Evolutionary conservation across 768 basidiomycete genomes (phyloP).

Genomic region (Tricholoma saponaceum): DNA sequence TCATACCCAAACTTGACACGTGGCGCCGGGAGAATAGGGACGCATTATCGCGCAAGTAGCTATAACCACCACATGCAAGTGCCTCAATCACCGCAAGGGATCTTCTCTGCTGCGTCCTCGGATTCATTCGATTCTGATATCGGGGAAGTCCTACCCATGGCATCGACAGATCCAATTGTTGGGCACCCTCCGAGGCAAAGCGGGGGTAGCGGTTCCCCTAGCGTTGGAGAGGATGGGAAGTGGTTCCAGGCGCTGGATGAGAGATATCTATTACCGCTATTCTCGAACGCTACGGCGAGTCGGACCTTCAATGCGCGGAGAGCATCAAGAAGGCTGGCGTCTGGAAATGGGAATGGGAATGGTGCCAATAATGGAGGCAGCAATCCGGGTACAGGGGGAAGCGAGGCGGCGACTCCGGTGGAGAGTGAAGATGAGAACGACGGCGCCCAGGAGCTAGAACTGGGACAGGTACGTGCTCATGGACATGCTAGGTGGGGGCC

Average conservation of each 20-base stretch:
- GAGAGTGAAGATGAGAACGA: constrained; percentile 40
- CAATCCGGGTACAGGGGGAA: constrained; percentile 9
- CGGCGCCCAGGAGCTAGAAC: constrained; percentile 38
- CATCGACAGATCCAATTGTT: constrained; percentile 37
- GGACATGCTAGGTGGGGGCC: constrained; percentile 8
- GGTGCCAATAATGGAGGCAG: constrained; percentile 33
- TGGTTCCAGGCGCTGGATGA: constrained; percentile 98
- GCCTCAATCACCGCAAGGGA: constrained; percentile 14
- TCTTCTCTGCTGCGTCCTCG: constrained; percentile 70
- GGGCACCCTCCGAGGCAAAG: constrained; percentile 19
- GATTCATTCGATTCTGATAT: constrained; percentile 75
- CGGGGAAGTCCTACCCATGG: constrained; percentile 76
- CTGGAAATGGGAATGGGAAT: constrained; percentile 23
- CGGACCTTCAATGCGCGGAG: constrained; percentile 80
- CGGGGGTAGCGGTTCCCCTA: constrained; percentile 13
- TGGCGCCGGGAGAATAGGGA: constrained; percentile 41
- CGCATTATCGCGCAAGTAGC: constrained; percentile 47
- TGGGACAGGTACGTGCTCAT: constrained; percentile 22
- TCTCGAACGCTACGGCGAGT: constrained; percentile 88
- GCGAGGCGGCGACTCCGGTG: constrained; percentile 30
- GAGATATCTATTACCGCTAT: constrained; percentile 87
- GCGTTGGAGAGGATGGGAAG: constrained; percentile 70
- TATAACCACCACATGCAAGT: constrained; percentile 60
- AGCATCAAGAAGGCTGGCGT: constrained; percentile 44
- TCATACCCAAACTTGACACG: constrained; percentile 18